phyloP scores from a whole-genome alignment of 768 basidiomycete genomes.

The Leccinum subgranulosum region DNA sequence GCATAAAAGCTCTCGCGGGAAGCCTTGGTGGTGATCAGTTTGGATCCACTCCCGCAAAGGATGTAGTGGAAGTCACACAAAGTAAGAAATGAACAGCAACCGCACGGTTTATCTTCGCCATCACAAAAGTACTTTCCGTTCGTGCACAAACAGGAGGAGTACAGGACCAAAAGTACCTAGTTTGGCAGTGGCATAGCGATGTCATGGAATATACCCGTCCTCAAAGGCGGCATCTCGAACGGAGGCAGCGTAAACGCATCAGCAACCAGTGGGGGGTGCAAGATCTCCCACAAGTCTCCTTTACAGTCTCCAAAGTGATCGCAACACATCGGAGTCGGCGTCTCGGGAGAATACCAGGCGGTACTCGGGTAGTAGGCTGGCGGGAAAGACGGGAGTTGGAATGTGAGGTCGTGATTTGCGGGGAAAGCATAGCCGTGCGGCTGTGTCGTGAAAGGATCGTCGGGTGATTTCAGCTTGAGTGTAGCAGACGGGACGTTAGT shows the following conservation, averaged over 20 bases:
- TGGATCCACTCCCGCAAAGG: not conserved
- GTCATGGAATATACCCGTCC: slow-evolving; percentile 10
- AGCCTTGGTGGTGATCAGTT: too few species aligned
- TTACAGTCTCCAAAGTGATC: slow-evolving; percentile 22
- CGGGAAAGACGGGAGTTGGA: slow-evolving; percentile 16
- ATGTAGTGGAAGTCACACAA: too few species aligned
- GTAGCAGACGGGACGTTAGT: slow-evolving; percentile 1
- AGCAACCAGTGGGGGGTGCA: slow-evolving; percentile 23
- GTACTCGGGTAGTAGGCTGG: not conserved
- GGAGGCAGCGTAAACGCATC: slow-evolving; percentile 20
- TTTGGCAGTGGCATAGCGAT: not conserved
- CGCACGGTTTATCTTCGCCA: not conserved
- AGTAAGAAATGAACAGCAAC: not conserved
- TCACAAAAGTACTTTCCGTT: not conserved
- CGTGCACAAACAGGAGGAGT: not conserved
- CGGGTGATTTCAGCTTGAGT: not conserved
- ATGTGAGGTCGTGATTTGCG: slow-evolving; percentile 1
- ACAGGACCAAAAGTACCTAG: not conserved
- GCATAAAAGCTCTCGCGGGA: not conserved
- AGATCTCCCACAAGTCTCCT: slow-evolving; percentile 23
- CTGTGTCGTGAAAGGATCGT: slow-evolving; percentile 19
- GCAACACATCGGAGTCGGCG: slow-evolving; percentile 26
- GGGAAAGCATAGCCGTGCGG: not conserved
- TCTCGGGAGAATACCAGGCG: slow-evolving; percentile 14
- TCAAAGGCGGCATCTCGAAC: slow-evolving; percentile 22